phyloP scores from a whole-genome alignment of 257 asterid genomes.

The Jacaranda copaia region DNA sequence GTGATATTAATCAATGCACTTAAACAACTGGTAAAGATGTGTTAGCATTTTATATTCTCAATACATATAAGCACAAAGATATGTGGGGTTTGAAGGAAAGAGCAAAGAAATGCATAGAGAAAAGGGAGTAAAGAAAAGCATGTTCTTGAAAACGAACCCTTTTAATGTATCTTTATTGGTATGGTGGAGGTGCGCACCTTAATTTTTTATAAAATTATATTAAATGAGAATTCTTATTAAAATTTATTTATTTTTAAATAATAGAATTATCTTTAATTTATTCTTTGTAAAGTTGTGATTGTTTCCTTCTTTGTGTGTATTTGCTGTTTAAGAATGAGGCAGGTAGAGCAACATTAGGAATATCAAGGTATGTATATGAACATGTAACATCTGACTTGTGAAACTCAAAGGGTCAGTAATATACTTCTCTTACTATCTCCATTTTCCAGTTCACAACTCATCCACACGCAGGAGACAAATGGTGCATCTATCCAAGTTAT shows the following conservation, averaged over 20 bases:
- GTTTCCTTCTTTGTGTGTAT: too few relatives aligned
- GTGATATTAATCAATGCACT: not conserved
- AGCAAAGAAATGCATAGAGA: conserved; percentile 45
- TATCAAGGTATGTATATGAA: conserved; percentile 78
- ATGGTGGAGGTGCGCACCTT: too few relatives aligned
- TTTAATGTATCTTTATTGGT: conserved; percentile 8
- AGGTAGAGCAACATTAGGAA: conserved; percentile 92
- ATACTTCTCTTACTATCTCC: conserved; percentile 27
- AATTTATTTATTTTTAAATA: too few relatives aligned
- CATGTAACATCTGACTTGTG: not conserved
- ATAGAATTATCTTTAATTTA: too few relatives aligned
- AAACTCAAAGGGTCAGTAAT: conserved; percentile 30
- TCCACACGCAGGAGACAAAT: conserved; percentile 97
- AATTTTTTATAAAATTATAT: not conserved
- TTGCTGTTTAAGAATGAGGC: conserved; percentile 55
- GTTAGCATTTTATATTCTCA: not conserved
- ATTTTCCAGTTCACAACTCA: conserved; percentile 89
- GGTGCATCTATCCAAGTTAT: conserved; percentile 99
- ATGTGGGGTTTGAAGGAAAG: conserved; percentile 35
- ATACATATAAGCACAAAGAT: not conserved
- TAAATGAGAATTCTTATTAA: too few relatives aligned
- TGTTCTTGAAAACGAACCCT: conserved; percentile 47
- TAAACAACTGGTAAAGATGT: not conserved
- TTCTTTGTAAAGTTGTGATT: too few relatives aligned
- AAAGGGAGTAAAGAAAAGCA: conserved; percentile 35